phyloP scores from a whole-genome alignment of 2,329 filamentous ascomycete genomes.

The Monilinia vaccinii-corymbosi region DNA sequence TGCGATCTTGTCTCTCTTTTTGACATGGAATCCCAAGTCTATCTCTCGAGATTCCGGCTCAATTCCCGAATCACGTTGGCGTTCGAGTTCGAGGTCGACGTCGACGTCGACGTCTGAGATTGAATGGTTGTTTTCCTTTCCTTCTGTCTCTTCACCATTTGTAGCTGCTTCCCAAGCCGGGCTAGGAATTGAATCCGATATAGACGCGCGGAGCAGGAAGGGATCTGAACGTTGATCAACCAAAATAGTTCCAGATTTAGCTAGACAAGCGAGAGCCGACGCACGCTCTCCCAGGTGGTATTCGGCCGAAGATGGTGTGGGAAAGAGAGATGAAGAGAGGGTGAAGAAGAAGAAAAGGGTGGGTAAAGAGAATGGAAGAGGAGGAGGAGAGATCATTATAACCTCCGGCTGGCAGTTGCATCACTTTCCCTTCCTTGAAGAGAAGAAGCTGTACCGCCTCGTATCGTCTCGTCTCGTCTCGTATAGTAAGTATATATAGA shows the following conservation, averaged over 20 bases:
- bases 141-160: neutral
- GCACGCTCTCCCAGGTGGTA: constrained; percentile 21
- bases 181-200: neutral
- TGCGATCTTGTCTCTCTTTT: neutral
- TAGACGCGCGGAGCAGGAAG: constrained; percentile 7
- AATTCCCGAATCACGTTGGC: neutral
- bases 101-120: neutral
- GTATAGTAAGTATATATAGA: too few species aligned
- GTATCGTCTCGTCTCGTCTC: too few species aligned
- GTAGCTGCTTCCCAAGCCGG: neutral
- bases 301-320: constrained; percentile 17
- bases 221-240: constrained; percentile 26
- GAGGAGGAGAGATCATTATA: too few species aligned
- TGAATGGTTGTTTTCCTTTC: neutral
- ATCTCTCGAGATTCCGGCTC: neutral
- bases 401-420: too few species aligned
- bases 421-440: too few species aligned
- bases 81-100: neutral
- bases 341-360: constrained; percentile 11
- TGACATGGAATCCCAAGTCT: neutral
- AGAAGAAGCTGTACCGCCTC: too few species aligned
- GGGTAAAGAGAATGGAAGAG: neutral
- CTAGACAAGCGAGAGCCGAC: constrained; percentile 23
- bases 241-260: constrained; percentile 25
- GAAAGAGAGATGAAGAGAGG: constrained; percentile 20